Conservation (phyloP, 345 rosid genomes). For the Pelargonium nanum region DNA sequence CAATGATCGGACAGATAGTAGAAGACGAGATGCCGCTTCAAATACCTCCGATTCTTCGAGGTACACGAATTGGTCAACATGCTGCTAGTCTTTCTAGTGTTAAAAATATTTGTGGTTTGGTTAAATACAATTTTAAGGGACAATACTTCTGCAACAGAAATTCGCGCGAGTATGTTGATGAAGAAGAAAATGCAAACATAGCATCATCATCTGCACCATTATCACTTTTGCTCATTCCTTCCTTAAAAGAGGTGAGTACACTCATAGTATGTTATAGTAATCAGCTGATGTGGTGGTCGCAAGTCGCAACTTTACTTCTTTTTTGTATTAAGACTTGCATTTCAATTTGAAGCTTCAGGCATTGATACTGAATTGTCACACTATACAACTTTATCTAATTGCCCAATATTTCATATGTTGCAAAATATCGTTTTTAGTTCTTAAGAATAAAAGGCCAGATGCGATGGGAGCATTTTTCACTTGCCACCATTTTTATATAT, state of each 20-base stretch:
- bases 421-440: too few relatives aligned
- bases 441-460: too few relatives aligned
- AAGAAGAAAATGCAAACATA: conserved; percentile 60
- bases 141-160: background rate
- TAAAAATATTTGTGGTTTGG: background rate
- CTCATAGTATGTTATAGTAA: background rate
- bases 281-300: background rate
- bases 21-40: conserved; percentile 46
- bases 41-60: conserved; percentile 58
- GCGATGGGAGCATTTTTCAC: too few relatives aligned
- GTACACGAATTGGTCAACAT: conserved; percentile 23
- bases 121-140: background rate
- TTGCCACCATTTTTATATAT: too few relatives aligned
- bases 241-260: conserved; percentile 70
- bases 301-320: too few relatives aligned
- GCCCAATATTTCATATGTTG: too few relatives aligned
- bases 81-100: background rate
- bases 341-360: too few relatives aligned
- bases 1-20: conserved; percentile 27
- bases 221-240: conserved; percentile 71
- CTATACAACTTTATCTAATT: too few relatives aligned
- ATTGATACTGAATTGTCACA: too few relatives aligned
- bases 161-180: conserved; percentile 27
- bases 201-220: conserved; percentile 51
- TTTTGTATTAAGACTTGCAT: too few relatives aligned